Conservation (phyloP, 768 basidiomycete species). For the Botryobasidium botryosum region DNA sequence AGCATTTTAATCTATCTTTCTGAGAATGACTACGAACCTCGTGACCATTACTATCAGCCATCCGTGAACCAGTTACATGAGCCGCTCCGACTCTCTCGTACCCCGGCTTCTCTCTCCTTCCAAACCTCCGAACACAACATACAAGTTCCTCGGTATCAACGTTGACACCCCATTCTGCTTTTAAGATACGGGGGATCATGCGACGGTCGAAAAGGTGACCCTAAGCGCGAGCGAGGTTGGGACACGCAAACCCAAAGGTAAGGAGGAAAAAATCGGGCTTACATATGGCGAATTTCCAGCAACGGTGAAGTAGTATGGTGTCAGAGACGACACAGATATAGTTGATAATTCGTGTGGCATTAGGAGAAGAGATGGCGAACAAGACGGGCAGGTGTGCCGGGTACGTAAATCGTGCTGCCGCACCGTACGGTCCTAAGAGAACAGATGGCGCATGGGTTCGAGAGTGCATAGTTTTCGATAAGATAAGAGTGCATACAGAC, state of each 20-base stretch:
- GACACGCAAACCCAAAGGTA: constrained; percentile 11
- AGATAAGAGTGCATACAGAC: constrained; percentile 27
- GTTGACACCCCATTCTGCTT: constrained; percentile 53
- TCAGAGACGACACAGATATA: constrained; percentile 55
- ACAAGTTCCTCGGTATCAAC: constrained; percentile 30
- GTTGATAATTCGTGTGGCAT: constrained; percentile 52
- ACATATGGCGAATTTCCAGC: constrained; percentile 69
- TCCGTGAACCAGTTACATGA: constrained; percentile 64
- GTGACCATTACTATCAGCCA: constrained; percentile 53
- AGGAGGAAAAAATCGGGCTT: constrained; percentile 19
- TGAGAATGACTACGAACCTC: constrained; percentile 58
- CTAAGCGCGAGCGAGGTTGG: constrained; percentile 21
- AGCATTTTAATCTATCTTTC: constrained; percentile 31
- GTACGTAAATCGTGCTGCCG: constrained; percentile 74
- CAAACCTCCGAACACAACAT: constrained; percentile 71
- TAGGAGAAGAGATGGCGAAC: constrained; percentile 55
- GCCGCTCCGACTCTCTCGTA: constrained; percentile 27
- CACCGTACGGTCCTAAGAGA: constrained; percentile 59
- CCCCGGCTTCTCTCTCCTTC: constrained; percentile 25
- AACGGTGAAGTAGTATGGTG: constrained; percentile 72
- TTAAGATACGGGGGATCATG: constrained; percentile 41
- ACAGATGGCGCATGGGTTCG: constrained; percentile 6
- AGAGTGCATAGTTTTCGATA: neutral
- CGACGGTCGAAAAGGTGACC: constrained; percentile 75
- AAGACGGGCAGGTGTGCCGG: constrained; percentile 45